Conservation (phyloP, 2,329 filamentous ascomycete genomes). For the Ophiostoma triangulosporum region DNA sequence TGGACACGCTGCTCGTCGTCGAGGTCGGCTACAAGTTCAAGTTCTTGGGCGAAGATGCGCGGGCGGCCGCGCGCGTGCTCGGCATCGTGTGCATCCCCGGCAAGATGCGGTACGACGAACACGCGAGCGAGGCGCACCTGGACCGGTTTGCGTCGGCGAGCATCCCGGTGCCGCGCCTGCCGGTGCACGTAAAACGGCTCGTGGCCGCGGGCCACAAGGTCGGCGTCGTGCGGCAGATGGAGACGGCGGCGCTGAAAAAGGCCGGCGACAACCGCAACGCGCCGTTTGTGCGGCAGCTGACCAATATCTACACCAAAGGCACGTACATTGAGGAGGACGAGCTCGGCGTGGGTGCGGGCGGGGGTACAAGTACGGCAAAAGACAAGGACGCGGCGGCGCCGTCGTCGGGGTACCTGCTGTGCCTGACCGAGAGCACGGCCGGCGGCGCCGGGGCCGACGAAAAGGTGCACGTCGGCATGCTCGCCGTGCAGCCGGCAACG, state of each 20-base stretch:
- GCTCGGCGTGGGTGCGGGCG: no score
- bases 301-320: slow-evolving; percentile 94
- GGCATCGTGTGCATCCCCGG: slow-evolving; percentile 95
- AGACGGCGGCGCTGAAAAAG: slow-evolving; percentile 92
- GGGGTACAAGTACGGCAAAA: no score
- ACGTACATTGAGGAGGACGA: slow-evolving; percentile 95
- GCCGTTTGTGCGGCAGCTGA: slow-evolving; percentile 83
- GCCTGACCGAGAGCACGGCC: slow-evolving; percentile 72
- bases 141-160: slow-evolving; percentile 90
- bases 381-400: slow-evolving; percentile 21
- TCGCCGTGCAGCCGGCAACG: slow-evolving; percentile 90
- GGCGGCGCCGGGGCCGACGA: slow-evolving; percentile 61
- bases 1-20: slow-evolving; percentile 80
- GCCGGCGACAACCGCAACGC: slow-evolving; percentile 88
- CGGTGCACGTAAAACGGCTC: slow-evolving; percentile 86
- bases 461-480: slow-evolving; percentile 78
- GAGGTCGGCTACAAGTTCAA: slow-evolving; percentile 98
- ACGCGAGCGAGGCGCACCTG: slow-evolving; percentile 82
- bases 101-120: slow-evolving; percentile 88
- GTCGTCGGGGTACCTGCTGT: slow-evolving; percentile 71
- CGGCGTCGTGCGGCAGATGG: slow-evolving; percentile 83
- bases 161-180: slow-evolving; percentile 80
- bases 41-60: slow-evolving; percentile 92
- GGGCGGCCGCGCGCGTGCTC: slow-evolving; percentile 75
- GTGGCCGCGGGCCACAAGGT: slow-evolving; percentile 92